These are phyloP conservation scores for Penicillium psychrofluorescens DNA, from an alignment of 495 filamentous ascomycete genomes.

Conservation along the genomic window DNA sequence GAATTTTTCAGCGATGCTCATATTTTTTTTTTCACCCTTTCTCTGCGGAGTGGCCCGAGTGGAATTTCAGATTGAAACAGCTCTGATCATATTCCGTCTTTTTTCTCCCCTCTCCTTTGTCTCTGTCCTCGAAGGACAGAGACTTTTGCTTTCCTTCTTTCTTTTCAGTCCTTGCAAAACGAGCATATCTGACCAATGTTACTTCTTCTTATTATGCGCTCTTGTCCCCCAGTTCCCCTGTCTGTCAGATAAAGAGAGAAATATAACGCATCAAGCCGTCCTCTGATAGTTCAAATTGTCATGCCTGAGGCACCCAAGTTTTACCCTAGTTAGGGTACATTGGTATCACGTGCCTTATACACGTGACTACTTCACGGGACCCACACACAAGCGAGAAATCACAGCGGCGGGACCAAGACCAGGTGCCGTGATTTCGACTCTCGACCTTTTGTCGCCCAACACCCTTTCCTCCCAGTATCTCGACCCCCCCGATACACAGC, in stretches of 20 bases:
- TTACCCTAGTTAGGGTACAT: neutral
- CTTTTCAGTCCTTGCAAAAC: no score
- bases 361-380: slow-evolving; percentile 24
- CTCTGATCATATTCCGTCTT: no score
- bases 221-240: no score
- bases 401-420: slow-evolving; percentile 10
- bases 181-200: no score
- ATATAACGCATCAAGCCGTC: no score
- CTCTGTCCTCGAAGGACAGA: no score
- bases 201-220: no score
- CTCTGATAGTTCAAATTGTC: no score
- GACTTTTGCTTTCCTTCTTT: no score
- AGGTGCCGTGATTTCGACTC: slow-evolving; percentile 23
- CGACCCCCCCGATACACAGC: slow-evolving; percentile 39
- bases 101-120: no score
- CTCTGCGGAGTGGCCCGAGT: slow-evolving; percentile 1
- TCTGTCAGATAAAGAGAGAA: no score
- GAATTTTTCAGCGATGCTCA: slow-evolving; percentile 6
- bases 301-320: slow-evolving; percentile 4
- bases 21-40: slow-evolving; percentile 15
- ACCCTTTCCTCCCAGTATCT: slow-evolving; percentile 30
- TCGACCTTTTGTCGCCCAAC: slow-evolving; percentile 27
- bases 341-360: no score
- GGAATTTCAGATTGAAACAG: slow-evolving; percentile 1
- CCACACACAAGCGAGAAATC: slow-evolving; percentile 43